Percentiles rank a stretch among this genome's conserved stretches.
Evolutionary conservation across 495 filamentous ascomycete genomes (phyloP).

Genomic region (Daldinia decipiens): DNA sequence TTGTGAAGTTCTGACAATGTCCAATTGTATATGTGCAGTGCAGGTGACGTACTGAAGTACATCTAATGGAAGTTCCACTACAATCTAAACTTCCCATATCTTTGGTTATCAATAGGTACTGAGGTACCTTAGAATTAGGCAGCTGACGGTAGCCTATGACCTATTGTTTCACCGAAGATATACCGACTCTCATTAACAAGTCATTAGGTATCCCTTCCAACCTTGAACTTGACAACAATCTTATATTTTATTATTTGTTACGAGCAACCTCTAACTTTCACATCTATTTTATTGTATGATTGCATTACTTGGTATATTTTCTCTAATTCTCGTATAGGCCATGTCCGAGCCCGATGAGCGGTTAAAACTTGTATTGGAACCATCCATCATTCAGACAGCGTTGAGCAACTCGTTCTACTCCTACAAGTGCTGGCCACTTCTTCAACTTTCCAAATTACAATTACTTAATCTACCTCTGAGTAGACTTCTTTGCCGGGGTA

Average conservation of each 20-base stretch:
- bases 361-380: not conserved
- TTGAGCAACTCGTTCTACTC: slow-evolving; percentile 3
- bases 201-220: not conserved
- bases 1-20: not conserved
- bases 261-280: not conserved
- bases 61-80: too few species aligned
- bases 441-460: not conserved
- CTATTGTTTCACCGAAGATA: slow-evolving; percentile 19
- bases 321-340: not conserved
- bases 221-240: not conserved
- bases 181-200: slow-evolving; percentile 9
- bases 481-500: not conserved
- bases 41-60: not conserved
- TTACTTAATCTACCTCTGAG: not conserved
- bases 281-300: not conserved
- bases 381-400: not conserved
- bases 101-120: slow-evolving; percentile 2
- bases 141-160: not conserved
- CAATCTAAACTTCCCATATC: not conserved
- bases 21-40: not conserved
- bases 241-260: not conserved
- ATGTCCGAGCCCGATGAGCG: not conserved
- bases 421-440: slow-evolving; percentile 22
- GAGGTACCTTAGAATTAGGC: not conserved
- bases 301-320: not conserved